A percentile compares a stretch with the other conserved stretches of the same genome.
Conservation (phyloP, 306 rosid genomes). For the Aeschynomene evenia region DNA sequence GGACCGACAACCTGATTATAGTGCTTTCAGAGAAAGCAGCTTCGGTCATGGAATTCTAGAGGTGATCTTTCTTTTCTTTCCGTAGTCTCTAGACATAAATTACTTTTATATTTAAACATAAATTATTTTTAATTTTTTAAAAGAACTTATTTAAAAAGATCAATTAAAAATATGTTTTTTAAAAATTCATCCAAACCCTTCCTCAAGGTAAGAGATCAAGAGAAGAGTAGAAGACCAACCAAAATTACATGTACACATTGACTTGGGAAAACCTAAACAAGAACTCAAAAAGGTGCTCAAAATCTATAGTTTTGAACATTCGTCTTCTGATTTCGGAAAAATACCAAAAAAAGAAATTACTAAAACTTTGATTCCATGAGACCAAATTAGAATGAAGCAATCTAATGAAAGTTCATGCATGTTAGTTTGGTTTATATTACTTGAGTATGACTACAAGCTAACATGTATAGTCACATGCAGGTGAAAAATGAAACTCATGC, state of each 20-base stretch:
- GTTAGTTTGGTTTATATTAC: not conserved
- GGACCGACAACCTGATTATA: slow-evolving; percentile 82
- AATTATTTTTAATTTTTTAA: too few species aligned
- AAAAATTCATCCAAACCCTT: too few species aligned
- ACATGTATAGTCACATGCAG: slow-evolving; percentile 38
- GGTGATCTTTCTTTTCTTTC: slow-evolving; percentile 46
- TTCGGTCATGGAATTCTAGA: slow-evolving; percentile 95
- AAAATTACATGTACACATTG: not conserved
- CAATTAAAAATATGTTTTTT: too few species aligned
- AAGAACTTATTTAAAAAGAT: too few species aligned
- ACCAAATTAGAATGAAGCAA: not conserved
- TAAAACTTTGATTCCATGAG: not conserved
- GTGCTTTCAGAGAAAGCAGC: slow-evolving; percentile 93
- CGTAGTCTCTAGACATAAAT: not conserved
- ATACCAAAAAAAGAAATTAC: not conserved
- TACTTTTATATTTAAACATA: too few species aligned
- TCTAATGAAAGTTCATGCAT: not conserved
- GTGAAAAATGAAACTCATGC: slow-evolving; percentile 89
- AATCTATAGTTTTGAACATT: not conserved
- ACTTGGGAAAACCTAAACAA: not conserved
- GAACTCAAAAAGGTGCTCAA: not conserved
- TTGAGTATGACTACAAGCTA: slow-evolving; percentile 22
- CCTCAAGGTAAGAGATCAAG: too few species aligned
- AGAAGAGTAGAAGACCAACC: not conserved
- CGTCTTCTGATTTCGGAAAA: not conserved